Evolutionary conservation across 2,329 filamentous ascomycete genomes (phyloP), one percentile per base, ranked within the genome.

Genomic region (Trichoderma sp.): DNA sequence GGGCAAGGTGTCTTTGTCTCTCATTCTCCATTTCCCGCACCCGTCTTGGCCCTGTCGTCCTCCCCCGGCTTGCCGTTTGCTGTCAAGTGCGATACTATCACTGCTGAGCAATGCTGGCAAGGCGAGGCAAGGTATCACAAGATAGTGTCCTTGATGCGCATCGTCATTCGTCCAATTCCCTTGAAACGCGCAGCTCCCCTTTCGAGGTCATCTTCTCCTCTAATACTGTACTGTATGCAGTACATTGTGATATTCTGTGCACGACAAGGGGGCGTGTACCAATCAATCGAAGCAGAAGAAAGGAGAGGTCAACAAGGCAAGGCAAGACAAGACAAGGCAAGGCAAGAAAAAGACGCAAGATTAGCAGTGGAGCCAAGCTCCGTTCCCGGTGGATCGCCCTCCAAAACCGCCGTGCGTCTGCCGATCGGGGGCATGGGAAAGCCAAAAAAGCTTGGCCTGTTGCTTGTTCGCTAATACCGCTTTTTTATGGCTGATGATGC

Each of bases 371-470:
- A 44, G 19, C 3, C 19, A 10, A n/a, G 50, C 50, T 63, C 60
- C 51, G 26, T 17, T 63, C 34, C 28, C 28, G 52, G 61, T 63
- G 61, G 61, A 57, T 55, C 52, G 47, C 34, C 26, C 60, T 45
- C 43, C 30, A 30, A 57, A 63, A 56, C 61, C 61, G 51, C 61
- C 61, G 44, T 63, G 61, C 51, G 61, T 63, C 61, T 57, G 61
- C 61, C 61, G 61, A 63, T 63, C 61, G 56, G 75, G 75, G 28
- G 77, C 34, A 41, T 28, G 21, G 51, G 44, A 19, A 39, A 39
- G 12, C 39, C 43, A 34, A 19, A 39, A 43, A 52, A 61, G 47
- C 62, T 51, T 64, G 61, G 54, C 61, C 45, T 56, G 47, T 26
- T 48, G 24, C 57, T 30, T 51, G 50, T 58, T 34, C 30, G 30